Evolutionary conservation across 345 rosid species (phyloP).

Genomic region (Citrus hindsii): DNA sequence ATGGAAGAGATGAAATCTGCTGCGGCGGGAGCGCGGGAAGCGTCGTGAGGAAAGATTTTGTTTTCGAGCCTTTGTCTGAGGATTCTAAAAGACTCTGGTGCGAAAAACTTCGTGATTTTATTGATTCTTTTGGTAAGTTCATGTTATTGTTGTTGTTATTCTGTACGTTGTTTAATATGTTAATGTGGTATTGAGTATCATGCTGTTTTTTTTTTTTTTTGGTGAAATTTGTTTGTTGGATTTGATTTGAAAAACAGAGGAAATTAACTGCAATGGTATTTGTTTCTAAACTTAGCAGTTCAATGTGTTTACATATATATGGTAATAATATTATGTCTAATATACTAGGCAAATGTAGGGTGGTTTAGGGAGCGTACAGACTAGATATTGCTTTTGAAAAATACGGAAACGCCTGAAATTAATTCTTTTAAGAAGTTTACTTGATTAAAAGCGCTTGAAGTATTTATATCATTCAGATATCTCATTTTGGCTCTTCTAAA

Average conservation of each 20-base stretch:
- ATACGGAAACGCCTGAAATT: background rate
- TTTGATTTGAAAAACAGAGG: background rate
- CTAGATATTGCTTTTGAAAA: background rate
- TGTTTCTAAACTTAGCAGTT: background rate
- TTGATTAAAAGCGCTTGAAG: background rate
- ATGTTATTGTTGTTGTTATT: background rate
- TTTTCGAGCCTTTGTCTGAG: conserved; percentile 60
- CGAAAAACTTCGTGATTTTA: conserved; percentile 45
- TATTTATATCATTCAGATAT: background rate
- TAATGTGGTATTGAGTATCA: background rate
- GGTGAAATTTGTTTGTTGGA: background rate
- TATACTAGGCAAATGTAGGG: background rate
- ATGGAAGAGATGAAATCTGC: conserved; percentile 43
- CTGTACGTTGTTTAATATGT: background rate
- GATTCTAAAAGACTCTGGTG: conserved; percentile 65
- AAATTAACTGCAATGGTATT: background rate
- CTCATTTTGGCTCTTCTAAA: background rate
- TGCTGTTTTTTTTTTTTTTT: too few relatives aligned
- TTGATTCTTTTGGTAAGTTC: conserved; percentile 63
- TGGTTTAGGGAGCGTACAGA: background rate
- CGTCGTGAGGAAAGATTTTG: conserved; percentile 60
- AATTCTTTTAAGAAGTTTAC: background rate
- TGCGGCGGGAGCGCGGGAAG: conserved; percentile 39
- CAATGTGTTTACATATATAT: background rate
- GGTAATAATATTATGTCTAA: background rate